Evolutionary conservation across 352 stramenopile genomes (phyloP).

Genomic region (Pythium oligandrum): DNA sequence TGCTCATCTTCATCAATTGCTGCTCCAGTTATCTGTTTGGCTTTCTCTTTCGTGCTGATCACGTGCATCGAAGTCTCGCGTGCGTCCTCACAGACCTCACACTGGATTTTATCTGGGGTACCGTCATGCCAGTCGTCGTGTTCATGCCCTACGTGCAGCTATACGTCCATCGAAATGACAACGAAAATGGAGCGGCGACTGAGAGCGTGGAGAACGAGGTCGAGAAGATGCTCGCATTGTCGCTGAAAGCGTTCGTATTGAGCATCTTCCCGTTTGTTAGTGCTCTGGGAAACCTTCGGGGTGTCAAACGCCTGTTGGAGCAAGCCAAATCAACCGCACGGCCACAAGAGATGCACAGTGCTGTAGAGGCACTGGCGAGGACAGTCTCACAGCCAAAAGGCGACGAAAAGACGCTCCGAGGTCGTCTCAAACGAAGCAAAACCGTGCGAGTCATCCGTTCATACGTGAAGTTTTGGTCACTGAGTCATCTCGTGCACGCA

Average conservation of each 20-base stretch:
- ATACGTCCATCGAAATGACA: neutral
- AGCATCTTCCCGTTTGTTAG: slow-evolving; percentile 18
- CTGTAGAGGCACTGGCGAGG: too few relatives aligned
- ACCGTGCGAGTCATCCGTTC: too few relatives aligned
- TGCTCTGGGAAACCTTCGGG: slow-evolving; percentile 4
- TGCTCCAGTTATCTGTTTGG: neutral
- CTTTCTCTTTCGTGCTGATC: neutral
- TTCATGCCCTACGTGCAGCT: slow-evolving; percentile 11
- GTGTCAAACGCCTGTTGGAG: slow-evolving; percentile 5
- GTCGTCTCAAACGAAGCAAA: too few relatives aligned
- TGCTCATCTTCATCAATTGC: slow-evolving; percentile 15
- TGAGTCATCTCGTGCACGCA: neutral
- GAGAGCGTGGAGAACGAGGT: slow-evolving; percentile 14
- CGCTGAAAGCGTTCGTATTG: slow-evolving; percentile 10
- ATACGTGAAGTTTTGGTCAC: too few relatives aligned
- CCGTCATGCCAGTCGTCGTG: slow-evolving; percentile 16
- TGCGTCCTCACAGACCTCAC: slow-evolving; percentile 16
- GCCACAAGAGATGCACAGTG: too few relatives aligned
- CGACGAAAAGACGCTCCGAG: too few relatives aligned
- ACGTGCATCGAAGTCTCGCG: slow-evolving; percentile 5
- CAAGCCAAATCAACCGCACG: too few relatives aligned
- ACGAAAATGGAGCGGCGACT: neutral
- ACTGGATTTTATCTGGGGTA: slow-evolving; percentile 23
- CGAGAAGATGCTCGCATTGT: slow-evolving; percentile 18
- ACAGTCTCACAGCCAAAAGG: too few relatives aligned